Base-by-base conservation (phyloP, 2,329 filamentous ascomycete genomes). In the Lithohypha guttulata region DNA sequence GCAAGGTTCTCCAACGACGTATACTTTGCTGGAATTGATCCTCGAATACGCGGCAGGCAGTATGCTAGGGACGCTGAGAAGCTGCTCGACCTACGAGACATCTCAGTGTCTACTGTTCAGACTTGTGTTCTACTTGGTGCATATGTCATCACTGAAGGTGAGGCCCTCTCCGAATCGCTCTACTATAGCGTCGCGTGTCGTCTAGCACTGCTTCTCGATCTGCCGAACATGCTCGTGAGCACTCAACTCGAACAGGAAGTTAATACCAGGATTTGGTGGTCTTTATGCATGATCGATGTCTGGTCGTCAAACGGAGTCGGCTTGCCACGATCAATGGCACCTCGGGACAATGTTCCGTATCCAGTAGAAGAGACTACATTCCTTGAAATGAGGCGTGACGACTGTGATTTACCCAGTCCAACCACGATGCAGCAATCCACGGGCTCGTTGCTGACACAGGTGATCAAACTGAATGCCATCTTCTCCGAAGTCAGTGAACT, bases 401-500 rank as follows among this genome's bases (percentile, higher is more conserved):
- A 40, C 18, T 40, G 19, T 21, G 31, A 28, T 18, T 32, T 40
- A 20, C 34, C 45, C n/a, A 39, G 41, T 23, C 39, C 37, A 9
- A 39, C 35, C 5, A 4, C 25, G 22, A 20, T 15, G 34, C 44
- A 14, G 41, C 34, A 33, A 28, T 48, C 33, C n/a, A 42, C 39
- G 25, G 53, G 47, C 22, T 54, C 53, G n/a, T 48, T 54, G 2
- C 46, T 59, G 5, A 56, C 59, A 5, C 51, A 65, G 34, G 63
- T 64, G 59, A 54, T 63, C 39, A 54, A 53, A 22, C 46, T 65
- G 10, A 62, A 57, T 27, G 46, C 53, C 9, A 59, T 67, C 7
- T 55, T 68, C 7, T 50, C 58, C 11, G 53, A 59, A 26, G 61
- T 68, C 36, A 61, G 64, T 39, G 57, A 61, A 20, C 48, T 62